Evolutionary conservation across 202 grass and related monocot genomes (phyloP), one percentile per base, ranked within the genome.

Genomic region (Musa balbisiana): DNA sequence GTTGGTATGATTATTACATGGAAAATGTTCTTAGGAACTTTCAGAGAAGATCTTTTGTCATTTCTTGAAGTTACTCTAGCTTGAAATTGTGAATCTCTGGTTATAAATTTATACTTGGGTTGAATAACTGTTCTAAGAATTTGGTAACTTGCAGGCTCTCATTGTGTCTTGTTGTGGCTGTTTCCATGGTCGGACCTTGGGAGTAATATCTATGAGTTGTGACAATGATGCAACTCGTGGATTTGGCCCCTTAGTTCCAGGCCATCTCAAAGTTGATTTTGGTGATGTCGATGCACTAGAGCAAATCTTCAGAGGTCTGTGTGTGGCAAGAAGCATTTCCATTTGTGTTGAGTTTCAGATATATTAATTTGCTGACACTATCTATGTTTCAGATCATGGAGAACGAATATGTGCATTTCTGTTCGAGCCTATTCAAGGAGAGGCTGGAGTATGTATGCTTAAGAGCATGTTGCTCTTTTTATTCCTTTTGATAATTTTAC

Each of bases 371-470:
- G 22, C 16, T 75, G 12, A 74, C 78, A 22, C 22, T 17, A 33
- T 74, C 24, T 5, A 54, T 17, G 55, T 83, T 84, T 78, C 90
- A 98, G 94, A 88, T 69, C 88, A 91, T 67, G 90, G 91, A 71
- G 87, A 88, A 73, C 69, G 14, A 68, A 90, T 98, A 73, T 93
- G 94, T 6, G 85, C 88, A 24, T 98, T 98, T 93, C 58, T 98
- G 54, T 98, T 98, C 76, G 94, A 98, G 86, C 94, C 94, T 60
- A 93, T 98, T 79, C 94, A 98, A 91, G 94, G 94, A 82, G 94
- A 98, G 84, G 94, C 94, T 60, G 94, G 94, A 82, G 94, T 98
- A 93, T 24, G 85, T 78, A 60, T 83, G 19, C 81, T 74, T 60
- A 54, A 73, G 27, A n/a, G 68, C 72, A 43, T 59, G 33, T 15